Evolutionary conservation across 1,284 basidiomycete species (phyloP).

Genomic region (Pterula multifida): DNA sequence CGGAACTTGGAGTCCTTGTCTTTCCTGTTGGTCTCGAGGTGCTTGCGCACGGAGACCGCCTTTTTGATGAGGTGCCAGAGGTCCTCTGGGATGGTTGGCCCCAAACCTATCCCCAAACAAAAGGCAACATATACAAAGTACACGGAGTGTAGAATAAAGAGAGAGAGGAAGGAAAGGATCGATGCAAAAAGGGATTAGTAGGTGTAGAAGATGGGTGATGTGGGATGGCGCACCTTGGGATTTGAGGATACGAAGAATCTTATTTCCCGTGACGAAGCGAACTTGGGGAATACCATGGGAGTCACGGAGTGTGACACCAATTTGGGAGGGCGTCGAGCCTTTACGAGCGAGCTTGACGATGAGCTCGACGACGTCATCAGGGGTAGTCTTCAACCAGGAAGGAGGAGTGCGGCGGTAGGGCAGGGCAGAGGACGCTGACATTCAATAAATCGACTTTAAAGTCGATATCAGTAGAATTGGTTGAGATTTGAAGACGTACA

Average conservation of each 20-base stretch:
- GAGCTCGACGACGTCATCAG: slow-evolving; percentile 92
- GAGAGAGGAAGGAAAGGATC: slow-evolving; percentile 12
- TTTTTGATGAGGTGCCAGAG: slow-evolving; percentile 99
- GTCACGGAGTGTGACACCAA: slow-evolving; percentile 97
- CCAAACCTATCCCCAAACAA: slow-evolving; percentile 78
- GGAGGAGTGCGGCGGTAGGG: slow-evolving; percentile 95
- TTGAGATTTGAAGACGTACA: too few relatives aligned
- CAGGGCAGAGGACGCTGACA: slow-evolving; percentile 84
- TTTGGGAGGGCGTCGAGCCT: slow-evolving; percentile 96
- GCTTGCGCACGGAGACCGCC: slow-evolving; percentile 98
- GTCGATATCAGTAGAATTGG: slow-evolving; percentile 8
- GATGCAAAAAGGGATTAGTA: slow-evolving; percentile 18
- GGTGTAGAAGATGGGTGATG: slow-evolving; percentile 3
- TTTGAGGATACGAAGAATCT: slow-evolving; percentile 98
- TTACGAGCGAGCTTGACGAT: slow-evolving; percentile 97
- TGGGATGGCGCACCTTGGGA: slow-evolving; percentile 59
- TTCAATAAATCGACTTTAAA: background rate
- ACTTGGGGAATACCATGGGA: slow-evolving; percentile 96
- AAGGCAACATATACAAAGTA: slow-evolving; percentile 25
- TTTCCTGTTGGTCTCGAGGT: slow-evolving; percentile 96
- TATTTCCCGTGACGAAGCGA: slow-evolving; percentile 97
- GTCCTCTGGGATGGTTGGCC: slow-evolving; percentile 97
- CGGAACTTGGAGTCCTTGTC: slow-evolving; percentile 99
- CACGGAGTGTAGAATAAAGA: slow-evolving; percentile 11
- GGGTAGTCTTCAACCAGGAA: slow-evolving; percentile 93